Base-by-base conservation (phyloP, 2,329 filamentous ascomycete species). In the Xylariaceae sp. region DNA sequence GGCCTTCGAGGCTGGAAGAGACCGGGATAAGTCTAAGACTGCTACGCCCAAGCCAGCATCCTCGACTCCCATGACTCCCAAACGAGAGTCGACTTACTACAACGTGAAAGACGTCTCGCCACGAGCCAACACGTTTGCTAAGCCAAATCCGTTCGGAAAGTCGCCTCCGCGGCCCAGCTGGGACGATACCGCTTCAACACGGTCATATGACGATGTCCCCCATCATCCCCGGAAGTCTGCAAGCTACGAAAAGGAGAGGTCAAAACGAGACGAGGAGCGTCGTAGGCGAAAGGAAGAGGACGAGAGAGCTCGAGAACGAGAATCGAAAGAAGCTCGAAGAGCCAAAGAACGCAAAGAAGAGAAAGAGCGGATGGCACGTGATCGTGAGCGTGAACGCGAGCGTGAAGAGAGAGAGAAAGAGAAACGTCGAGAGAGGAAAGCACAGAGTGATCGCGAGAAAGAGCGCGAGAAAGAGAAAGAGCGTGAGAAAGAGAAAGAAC, bases 1-100 rank as follows among this genome's bases (percentile, higher is more conserved):
- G 83, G 54, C 84, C 87, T 71, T 82, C 82, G 71, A 66, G 47
- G 84, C 83, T 73, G 75, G 82, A 66, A 69, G 77, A 67, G 72
- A 72, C 64, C 76, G 78, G 68, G 68, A 75, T 62, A 77, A 77
- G 59, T 72, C 74, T 2, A 58, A 53, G 56, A 56, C 56, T 8
- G 42, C 61, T 5, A 45, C 63, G 9, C 47, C 63, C 11, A 56
- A 56, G 18, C 34, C 57, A 7, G 18, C 61, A 23, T 57, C 58
- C 0, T 75, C 75, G 5, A 72, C 78, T 15, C 42, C 42, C 42
- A 45, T n/a, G 42, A 45, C 37, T n/a, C 71, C 79, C 10, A 66
- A 60, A 67, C 70, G 56, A 66, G 69, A 69, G 60, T 65, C 66
- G 70, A 60, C 60, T 67, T 74, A 56, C 74, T 77, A 68, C 68